These are phyloP conservation scores for Psilocybe cubensis DNA, from an alignment of 768 basidiomycete genomes.

Conservation along the genomic window DNA sequence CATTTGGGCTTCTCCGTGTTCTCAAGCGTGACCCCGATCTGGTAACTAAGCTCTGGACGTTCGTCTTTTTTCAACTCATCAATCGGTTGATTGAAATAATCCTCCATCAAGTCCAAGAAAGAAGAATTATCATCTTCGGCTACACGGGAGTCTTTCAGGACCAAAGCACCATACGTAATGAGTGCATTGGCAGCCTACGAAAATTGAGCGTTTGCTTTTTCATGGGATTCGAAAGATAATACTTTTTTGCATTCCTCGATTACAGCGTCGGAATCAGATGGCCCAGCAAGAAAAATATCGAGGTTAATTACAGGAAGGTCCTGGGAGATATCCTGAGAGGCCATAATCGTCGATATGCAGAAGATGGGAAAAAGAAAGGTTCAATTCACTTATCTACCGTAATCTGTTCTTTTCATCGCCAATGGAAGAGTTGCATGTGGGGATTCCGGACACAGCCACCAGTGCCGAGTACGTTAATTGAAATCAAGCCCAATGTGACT, in stretches of 20 bases:
- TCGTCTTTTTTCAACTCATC: slow-evolving; percentile 72
- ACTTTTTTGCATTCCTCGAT: slow-evolving; percentile 72
- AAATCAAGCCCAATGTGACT: slow-evolving; percentile 27
- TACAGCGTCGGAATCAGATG: slow-evolving; percentile 48
- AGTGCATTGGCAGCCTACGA: slow-evolving; percentile 79
- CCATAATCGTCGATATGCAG: slow-evolving; percentile 26
- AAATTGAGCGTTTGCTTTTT: neutral
- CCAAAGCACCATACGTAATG: slow-evolving; percentile 83
- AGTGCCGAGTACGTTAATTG: slow-evolving; percentile 16
- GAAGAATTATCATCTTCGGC: slow-evolving; percentile 77
- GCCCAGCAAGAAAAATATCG: slow-evolving; percentile 63
- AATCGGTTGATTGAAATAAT: slow-evolving; percentile 84
- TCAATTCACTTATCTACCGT: neutral
- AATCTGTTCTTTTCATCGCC: neutral
- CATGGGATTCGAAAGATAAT: neutral
- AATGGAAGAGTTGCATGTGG: slow-evolving; percentile 11
- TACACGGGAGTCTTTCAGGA: slow-evolving; percentile 85
- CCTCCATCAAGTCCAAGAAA: slow-evolving; percentile 91
- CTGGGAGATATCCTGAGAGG: slow-evolving; percentile 42
- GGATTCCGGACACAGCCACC: slow-evolving; percentile 27
- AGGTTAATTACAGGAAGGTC: slow-evolving; percentile 79
- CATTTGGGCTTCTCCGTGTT: slow-evolving; percentile 94
- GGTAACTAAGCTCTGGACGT: slow-evolving; percentile 85
- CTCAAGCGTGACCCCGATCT: slow-evolving; percentile 94
- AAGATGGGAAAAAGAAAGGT: neutral